These are phyloP conservation scores for Russula foetens DNA, from an alignment of 768 basidiomycete genomes.

Conservation along the genomic window DNA sequence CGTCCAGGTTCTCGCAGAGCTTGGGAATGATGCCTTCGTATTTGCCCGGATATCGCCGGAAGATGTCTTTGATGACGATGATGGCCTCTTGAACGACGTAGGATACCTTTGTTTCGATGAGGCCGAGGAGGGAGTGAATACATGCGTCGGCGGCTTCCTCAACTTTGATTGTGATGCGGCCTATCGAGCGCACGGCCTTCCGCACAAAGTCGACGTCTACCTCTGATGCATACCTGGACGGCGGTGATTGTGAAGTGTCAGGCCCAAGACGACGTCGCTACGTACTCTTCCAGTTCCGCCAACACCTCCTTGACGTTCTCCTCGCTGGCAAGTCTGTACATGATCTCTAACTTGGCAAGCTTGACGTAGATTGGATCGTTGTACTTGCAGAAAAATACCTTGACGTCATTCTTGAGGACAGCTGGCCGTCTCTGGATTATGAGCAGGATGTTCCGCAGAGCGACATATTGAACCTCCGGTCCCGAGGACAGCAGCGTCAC, in stretches of 20 bases:
- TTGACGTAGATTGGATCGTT: conserved; percentile 99
- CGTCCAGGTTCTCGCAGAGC: conserved; percentile 87
- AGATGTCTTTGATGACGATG: conserved; percentile 97
- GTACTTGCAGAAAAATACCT: conserved; percentile 99
- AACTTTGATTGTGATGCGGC: conserved; percentile 96
- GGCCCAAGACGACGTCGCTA: conserved; percentile 1
- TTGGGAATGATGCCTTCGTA: conserved; percentile 96
- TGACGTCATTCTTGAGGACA: conserved; percentile 94
- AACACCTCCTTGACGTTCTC: conserved; percentile 91
- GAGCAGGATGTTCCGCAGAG: conserved; percentile 90
- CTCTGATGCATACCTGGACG: conserved; percentile 85
- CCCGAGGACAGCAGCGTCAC: conserved; percentile 95
- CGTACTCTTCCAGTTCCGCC: conserved; percentile 90
- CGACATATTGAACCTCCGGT: conserved; percentile 97
- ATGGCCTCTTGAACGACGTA: conserved; percentile 88
- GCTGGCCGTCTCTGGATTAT: conserved; percentile 93
- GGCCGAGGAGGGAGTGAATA: conserved; percentile 74
- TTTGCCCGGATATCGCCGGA: conserved; percentile 91
- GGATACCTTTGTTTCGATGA: conserved; percentile 88
- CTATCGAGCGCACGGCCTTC: conserved; percentile 95
- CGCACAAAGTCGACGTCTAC: conserved; percentile 98
- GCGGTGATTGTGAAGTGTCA: background rate
- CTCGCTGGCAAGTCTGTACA: conserved; percentile 94
- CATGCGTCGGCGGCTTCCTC: conserved; percentile 82
- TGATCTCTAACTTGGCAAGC: conserved; percentile 95